Base-by-base conservation (phyloP, 768 basidiomycete species). In the Lyophyllum atratum region DNA sequence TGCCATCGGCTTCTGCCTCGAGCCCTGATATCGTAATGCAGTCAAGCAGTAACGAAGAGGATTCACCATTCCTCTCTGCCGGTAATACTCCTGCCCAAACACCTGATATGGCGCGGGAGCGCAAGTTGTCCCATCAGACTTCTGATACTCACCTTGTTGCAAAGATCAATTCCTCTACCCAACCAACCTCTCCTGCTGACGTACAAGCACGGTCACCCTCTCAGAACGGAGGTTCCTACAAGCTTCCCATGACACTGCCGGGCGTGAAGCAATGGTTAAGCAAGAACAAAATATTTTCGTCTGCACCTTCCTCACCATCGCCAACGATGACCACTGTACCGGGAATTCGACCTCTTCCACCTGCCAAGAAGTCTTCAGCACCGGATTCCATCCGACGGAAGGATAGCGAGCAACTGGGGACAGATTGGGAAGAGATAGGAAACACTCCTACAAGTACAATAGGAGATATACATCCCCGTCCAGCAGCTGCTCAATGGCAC, bases 231-330 rank as follows among this genome's bases (percentile, higher is more conserved):
- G 70, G 73, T 65, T 67, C 71, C 37, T 70, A 73, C 40, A 79
- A 85, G 64, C 74, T 93, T 46, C 91, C 91, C 1, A 90, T 84
- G 69, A 90, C 84, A 19, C 77, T 89, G 19, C 86, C 90, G 51
- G 90, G 86, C 22, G 91, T 92, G 24, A 87, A 85, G 70, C 90
- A 88, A 64, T 93, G 91, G 91, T 69, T 92, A 43, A 87, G 76
- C 61, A 84, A 80, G 59, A 80, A 79, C 56, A 85, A 81, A 67
- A 73, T 81, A 21, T 82, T 83, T 56, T 72, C 80, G 7, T 72
- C 75, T 5, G 73, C 76, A 2, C 67, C 75, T 17, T 63, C 72
- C 15, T 66, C 71, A 25, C 59, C 74, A 26, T 60, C 69, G 24
- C 56, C 66, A 21, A 55, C 68, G 12, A 14, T 52, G 10, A 56